phyloP scores from a whole-genome alignment of 75 land plant species.

The Selaginella tamariscina region DNA sequence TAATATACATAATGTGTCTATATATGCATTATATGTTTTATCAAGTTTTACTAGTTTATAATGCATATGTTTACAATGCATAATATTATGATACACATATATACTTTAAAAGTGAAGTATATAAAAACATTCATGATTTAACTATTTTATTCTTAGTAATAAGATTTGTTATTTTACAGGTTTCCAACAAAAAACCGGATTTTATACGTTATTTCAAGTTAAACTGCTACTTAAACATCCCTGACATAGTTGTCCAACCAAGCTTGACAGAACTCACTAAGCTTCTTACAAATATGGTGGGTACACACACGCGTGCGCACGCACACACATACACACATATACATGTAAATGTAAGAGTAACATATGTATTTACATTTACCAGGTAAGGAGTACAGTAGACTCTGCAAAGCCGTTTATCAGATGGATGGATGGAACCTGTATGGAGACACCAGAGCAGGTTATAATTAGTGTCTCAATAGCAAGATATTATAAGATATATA shows the following conservation, averaged over 20 bases:
- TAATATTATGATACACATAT: too few species aligned
- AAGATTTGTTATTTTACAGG: slow-evolving; percentile 9
- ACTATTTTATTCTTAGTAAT: background rate
- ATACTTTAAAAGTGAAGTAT: too few species aligned
- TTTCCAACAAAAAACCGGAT: slow-evolving; percentile 11
- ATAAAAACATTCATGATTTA: too few species aligned
- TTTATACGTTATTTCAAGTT: slow-evolving; percentile 14
- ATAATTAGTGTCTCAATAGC: too few species aligned
- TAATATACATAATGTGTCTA: too few species aligned
- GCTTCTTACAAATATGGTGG: slow-evolving; percentile 24
- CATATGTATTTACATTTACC: background rate
- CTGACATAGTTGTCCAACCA: slow-evolving; percentile 28
- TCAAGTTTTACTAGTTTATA: too few species aligned
- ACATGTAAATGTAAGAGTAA: background rate
- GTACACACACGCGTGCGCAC: background rate
- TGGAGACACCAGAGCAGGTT: slow-evolving; percentile 32
- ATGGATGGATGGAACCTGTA: slow-evolving; percentile 37
- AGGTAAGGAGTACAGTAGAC: slow-evolving; percentile 22
- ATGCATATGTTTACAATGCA: too few species aligned
- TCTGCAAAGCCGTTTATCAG: slow-evolving; percentile 22
- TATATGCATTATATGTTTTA: too few species aligned
- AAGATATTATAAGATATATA: too few species aligned
- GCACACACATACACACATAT: background rate
- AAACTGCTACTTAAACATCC: slow-evolving; percentile 27
- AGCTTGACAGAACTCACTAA: slow-evolving; percentile 20